These are phyloP conservation scores for Kwoniella sp. DNA, from an alignment of 768 basidiomycete species.

Conservation along the genomic window DNA sequence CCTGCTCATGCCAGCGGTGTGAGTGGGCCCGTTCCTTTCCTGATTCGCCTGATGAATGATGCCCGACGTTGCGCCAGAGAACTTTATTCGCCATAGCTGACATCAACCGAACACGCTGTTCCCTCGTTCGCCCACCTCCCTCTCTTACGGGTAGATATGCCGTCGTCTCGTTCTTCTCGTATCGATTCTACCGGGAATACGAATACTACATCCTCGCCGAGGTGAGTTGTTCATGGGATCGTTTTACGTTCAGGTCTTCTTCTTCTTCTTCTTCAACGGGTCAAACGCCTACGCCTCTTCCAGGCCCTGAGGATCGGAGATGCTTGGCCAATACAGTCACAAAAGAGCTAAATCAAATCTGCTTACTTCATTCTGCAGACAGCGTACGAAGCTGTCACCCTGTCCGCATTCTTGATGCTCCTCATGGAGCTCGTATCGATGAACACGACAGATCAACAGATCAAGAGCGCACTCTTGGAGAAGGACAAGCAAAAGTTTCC, in stretches of 20 bases:
- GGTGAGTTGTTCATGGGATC: constrained; percentile 17
- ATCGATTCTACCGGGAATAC: constrained; percentile 42
- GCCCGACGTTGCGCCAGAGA: too few relatives aligned
- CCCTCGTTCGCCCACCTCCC: too few relatives aligned
- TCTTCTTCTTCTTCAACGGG: not conserved
- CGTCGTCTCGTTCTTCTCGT: constrained; percentile 44
- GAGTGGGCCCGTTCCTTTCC: constrained; percentile 4
- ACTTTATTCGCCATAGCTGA: too few relatives aligned
- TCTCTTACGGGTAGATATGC: too few relatives aligned
- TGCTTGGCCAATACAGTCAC: not conserved
- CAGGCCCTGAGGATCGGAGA: too few relatives aligned
- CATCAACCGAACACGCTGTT: too few relatives aligned
- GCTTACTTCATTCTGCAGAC: constrained; percentile 21
- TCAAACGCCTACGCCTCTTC: not conserved
- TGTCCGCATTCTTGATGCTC: constrained; percentile 83
- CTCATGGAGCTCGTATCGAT: constrained; percentile 82
- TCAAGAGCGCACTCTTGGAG: constrained; percentile 69
- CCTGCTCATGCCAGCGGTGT: constrained; percentile 35
- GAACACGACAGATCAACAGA: constrained; percentile 66
- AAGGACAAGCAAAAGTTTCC: constrained; percentile 79
- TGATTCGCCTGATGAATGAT: too few relatives aligned
- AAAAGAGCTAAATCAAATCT: not conserved
- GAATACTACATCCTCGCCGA: constrained; percentile 45
- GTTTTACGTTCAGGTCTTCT: not conserved
- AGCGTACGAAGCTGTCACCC: constrained; percentile 67